Evolutionary conservation across 2,329 filamentous ascomycete species (phyloP), one percentile per base, ranked within the genome.

Genomic region (Trichoderma endophyticum): DNA sequence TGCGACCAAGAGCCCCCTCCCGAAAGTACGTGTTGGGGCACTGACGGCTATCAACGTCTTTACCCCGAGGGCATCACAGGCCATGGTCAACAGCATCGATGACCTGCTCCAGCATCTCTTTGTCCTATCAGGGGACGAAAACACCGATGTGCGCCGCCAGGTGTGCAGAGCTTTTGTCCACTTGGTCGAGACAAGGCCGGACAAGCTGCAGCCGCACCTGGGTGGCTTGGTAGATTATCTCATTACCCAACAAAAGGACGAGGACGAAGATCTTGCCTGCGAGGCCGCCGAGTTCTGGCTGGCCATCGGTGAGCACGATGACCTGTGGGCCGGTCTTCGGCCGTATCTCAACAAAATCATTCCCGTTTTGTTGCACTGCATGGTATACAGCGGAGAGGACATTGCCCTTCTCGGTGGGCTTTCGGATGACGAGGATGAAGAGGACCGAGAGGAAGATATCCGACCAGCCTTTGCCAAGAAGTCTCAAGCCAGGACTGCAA

Each of bases 261-360:
- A 95, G 30, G 95, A 98, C 75, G 91, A 95, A 70, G 94, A 98
- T 56, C 86, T 99, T 72, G 94, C 95, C 48, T 91, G 97, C 75
- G 96, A 99, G 80, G 96, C 96, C 9, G 94, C 96, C 6, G 96
- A 99, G 81, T 99, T 99, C 79, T 99, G 97, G 94, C 89, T 99
- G 59, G 94, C 94, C 51, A 91, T 97, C 24, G 95, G 94, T 73
- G 96, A 98, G 80, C 93, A 97, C 79, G 89, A 93, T 56, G 89
- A 92, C 72, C 84, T 98, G 68, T 94, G 93, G 84, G 87, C 90
- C 75, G 88, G 90, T 0, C 85, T 99, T 60, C 90, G 88, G 9
- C 94, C 94, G 0, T 93, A 93, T 79, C 88, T 98, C 71, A 83
- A 88, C 75, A 93, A 93, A 80, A 95, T 98, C 74, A 92, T 99